A percentile compares a stretch with the other conserved stretches of the same genome.
Evolutionary conservation across 441 rosid genomes (phyloP).

Genomic region (Manihot esculenta): DNA sequence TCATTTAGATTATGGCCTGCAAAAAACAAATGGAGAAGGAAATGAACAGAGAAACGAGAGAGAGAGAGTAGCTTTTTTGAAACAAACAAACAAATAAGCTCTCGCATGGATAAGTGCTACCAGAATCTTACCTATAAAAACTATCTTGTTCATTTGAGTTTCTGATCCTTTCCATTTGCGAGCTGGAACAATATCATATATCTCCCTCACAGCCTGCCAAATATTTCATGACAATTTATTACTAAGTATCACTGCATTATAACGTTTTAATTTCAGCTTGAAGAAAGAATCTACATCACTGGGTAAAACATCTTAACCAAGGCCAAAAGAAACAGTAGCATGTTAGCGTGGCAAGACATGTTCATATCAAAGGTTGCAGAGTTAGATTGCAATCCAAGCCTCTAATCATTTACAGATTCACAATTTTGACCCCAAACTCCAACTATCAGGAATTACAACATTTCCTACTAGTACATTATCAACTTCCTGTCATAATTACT

Average conservation of each 20-base stretch:
- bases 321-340: background rate
- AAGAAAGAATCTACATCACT: background rate
- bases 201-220: conserved; percentile 88
- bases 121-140: conserved; percentile 66
- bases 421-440: background rate
- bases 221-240: conserved; percentile 17
- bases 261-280: background rate
- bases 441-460: background rate
- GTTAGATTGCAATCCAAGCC: background rate
- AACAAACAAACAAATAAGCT: background rate
- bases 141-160: conserved; percentile 58
- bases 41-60: too few species aligned
- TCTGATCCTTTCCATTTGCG: conserved; percentile 78
- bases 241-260: background rate
- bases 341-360: background rate
- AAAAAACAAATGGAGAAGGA: conserved; percentile 9
- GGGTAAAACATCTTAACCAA: background rate
- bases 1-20: conserved; percentile 40
- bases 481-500: background rate
- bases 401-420: background rate
- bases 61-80: background rate
- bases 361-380: background rate
- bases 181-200: conserved; percentile 83
- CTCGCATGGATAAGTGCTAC: background rate
- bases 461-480: background rate